A percentile compares a stretch with the other conserved stretches of the same genome.
Evolutionary conservation across 495 filamentous ascomycete species (phyloP).

Genomic region (Apiosordaria backusii): DNA sequence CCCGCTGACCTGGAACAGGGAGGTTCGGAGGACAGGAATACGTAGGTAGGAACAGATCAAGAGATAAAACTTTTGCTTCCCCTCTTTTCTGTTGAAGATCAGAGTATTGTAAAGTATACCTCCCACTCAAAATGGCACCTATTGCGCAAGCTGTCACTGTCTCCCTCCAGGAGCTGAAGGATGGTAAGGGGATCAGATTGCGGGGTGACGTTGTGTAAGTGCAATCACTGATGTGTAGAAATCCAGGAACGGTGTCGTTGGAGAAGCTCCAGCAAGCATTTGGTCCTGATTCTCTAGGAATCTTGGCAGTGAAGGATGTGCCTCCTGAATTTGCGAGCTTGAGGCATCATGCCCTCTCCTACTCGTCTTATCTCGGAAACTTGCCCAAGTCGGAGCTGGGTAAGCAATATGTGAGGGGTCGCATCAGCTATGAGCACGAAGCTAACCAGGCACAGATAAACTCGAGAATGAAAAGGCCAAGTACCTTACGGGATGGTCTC

Average conservation of each 20-base stretch:
- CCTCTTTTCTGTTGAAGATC: neutral
- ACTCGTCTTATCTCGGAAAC: slow-evolving; percentile 84
- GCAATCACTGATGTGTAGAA: slow-evolving; percentile 16
- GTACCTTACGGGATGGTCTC: slow-evolving; percentile 70
- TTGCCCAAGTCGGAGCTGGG: slow-evolving; percentile 69
- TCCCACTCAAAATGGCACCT: slow-evolving; percentile 35
- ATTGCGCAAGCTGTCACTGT: slow-evolving; percentile 49
- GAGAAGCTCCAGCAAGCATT: slow-evolving; percentile 79
- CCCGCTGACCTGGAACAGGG: slow-evolving; percentile 15
- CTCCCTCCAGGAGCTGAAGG: slow-evolving; percentile 50
- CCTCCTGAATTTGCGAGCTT: slow-evolving; percentile 64
- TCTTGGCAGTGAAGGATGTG: slow-evolving; percentile 85
- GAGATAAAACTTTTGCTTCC: neutral
- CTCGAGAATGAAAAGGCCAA: slow-evolving; percentile 63
- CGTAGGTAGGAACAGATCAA: neutral
- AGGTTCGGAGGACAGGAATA: slow-evolving; percentile 3
- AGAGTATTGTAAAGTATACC: neutral
- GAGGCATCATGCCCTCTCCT: slow-evolving; percentile 71
- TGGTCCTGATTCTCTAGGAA: slow-evolving; percentile 85
- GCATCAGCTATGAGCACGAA: neutral
- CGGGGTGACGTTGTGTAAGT: slow-evolving; percentile 12
- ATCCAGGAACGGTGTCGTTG: slow-evolving; percentile 62
- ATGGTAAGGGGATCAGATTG: slow-evolving; percentile 34
- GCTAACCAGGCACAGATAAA: slow-evolving; percentile 38
- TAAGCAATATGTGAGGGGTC: slow-evolving; percentile 32